These are phyloP conservation scores for Zoysia japonica DNA, from an alignment of 176 grass and related monocot species.

Conservation along the genomic window DNA sequence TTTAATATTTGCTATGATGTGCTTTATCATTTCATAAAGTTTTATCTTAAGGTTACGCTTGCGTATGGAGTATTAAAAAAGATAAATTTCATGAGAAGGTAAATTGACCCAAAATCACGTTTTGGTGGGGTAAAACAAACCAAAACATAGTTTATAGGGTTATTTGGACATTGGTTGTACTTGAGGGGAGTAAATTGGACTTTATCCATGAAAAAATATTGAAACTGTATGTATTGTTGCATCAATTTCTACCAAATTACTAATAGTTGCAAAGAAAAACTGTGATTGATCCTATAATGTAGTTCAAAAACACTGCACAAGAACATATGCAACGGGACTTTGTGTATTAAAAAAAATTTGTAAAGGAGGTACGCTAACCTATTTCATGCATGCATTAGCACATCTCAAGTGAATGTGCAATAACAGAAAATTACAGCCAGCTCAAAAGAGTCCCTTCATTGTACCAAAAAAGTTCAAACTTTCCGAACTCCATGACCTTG, in stretches of 20 bases:
- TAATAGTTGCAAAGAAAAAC: not conserved
- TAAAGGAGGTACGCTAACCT: not conserved
- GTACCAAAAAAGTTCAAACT: not conserved
- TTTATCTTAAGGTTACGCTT: too few species aligned
- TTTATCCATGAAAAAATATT: not conserved
- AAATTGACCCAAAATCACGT: too few species aligned
- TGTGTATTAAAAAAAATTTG: not conserved
- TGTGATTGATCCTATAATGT: constrained; percentile 14
- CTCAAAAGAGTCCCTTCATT: not conserved
- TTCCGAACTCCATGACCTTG: not conserved
- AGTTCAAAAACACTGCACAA: not conserved
- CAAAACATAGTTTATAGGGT: too few species aligned
- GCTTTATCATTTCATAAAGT: too few species aligned
- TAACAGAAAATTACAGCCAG: constrained; percentile 4
- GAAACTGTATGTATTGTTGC: not conserved
- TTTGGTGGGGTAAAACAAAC: too few species aligned
- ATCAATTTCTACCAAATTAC: constrained; percentile 14
- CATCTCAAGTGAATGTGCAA: not conserved
- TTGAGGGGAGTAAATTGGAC: too few species aligned
- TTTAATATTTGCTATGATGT: too few species aligned
- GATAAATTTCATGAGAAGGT: too few species aligned
- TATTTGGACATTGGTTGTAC: too few species aligned
- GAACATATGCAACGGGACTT: not conserved
- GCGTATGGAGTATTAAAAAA: too few species aligned
- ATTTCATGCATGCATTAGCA: not conserved